These are phyloP conservation scores for Aegilops speltoides DNA, from an alignment of 176 grass and related monocot species.

Conservation along the genomic window DNA sequence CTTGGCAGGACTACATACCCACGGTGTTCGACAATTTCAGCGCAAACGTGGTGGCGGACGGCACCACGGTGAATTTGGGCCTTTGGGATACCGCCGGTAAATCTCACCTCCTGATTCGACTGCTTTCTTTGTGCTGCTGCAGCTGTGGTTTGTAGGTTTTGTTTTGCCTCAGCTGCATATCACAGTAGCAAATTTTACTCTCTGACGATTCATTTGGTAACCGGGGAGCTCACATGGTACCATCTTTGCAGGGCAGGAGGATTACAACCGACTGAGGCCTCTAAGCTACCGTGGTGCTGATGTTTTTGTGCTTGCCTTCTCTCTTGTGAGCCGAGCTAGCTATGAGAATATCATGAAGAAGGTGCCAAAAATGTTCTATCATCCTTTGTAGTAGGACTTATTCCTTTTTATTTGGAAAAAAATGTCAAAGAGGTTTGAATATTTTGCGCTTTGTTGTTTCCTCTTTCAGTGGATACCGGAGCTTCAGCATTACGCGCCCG, in stretches of 20 bases:
- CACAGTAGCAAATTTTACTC: background rate
- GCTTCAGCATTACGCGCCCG: slow-evolving; percentile 96
- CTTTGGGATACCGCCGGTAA: slow-evolving; percentile 99
- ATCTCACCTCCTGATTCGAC: background rate
- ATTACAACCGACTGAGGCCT: slow-evolving; percentile 96
- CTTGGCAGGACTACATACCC: slow-evolving; percentile 86
- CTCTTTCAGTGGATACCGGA: slow-evolving; percentile 94
- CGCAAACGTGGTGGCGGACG: slow-evolving; percentile 82
- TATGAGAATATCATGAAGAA: slow-evolving; percentile 99
- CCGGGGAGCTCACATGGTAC: slow-evolving; percentile 6
- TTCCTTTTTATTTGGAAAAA: background rate
- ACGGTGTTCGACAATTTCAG: slow-evolving; percentile 99
- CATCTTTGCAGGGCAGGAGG: slow-evolving; percentile 77
- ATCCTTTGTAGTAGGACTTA: background rate
- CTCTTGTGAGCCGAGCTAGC: slow-evolving; percentile 95
- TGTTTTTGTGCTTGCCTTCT: slow-evolving; percentile 97
- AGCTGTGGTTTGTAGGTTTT: background rate
- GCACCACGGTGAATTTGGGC: slow-evolving; percentile 90
- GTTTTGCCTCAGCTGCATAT: background rate
- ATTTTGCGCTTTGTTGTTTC: slow-evolving; percentile 26
- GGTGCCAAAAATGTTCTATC: slow-evolving; percentile 30
- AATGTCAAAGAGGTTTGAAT: background rate
- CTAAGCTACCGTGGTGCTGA: slow-evolving; percentile 95
- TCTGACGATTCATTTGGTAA: background rate
- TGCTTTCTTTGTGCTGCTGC: background rate